These are phyloP conservation scores for Fusarium domesticum DNA, from an alignment of 2,329 filamentous ascomycete species.

Conservation along the genomic window DNA sequence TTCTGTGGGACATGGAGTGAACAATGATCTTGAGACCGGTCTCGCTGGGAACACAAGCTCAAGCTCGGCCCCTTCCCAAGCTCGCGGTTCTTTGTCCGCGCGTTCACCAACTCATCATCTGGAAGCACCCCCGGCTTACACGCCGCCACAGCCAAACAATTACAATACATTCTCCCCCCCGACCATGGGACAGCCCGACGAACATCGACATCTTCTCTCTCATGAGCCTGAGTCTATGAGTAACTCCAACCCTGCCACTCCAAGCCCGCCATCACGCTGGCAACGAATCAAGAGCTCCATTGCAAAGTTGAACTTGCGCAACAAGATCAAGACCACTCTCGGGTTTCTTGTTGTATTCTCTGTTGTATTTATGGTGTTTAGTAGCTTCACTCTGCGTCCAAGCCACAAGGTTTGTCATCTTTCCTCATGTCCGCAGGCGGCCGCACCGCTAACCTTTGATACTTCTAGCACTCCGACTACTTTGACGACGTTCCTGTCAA, in stretches of 20 bases:
- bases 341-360: slow-evolving; percentile 35
- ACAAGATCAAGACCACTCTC: slow-evolving; percentile 31
- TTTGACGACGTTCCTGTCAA: slow-evolving; percentile 27
- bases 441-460: neutral
- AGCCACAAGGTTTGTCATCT: slow-evolving; percentile 31
- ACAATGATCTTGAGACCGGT: slow-evolving; percentile 16
- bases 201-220: slow-evolving; percentile 43
- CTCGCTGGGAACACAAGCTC: neutral
- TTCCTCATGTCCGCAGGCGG: neutral
- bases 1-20: slow-evolving; percentile 17
- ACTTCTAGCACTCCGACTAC: slow-evolving; percentile 13
- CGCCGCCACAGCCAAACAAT: slow-evolving; percentile 38
- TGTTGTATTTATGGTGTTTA: slow-evolving; percentile 31
- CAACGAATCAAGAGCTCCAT: slow-evolving; percentile 27
- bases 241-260: slow-evolving; percentile 28
- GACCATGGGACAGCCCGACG: slow-evolving; percentile 42
- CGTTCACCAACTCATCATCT: slow-evolving; percentile 19
- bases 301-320: slow-evolving; percentile 21
- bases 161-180: slow-evolving; percentile 44
- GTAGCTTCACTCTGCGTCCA: slow-evolving; percentile 14
- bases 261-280: slow-evolving; percentile 27
- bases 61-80: slow-evolving; percentile 3
- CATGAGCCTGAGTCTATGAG: slow-evolving; percentile 48
- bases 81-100: slow-evolving; percentile 1
- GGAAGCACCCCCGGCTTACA: slow-evolving; percentile 52